Percentiles rank a stretch among this genome's conserved stretches.
phyloP scores from a whole-genome alignment of 129 eudicot genomes.

The Glebionis coronaria region DNA sequence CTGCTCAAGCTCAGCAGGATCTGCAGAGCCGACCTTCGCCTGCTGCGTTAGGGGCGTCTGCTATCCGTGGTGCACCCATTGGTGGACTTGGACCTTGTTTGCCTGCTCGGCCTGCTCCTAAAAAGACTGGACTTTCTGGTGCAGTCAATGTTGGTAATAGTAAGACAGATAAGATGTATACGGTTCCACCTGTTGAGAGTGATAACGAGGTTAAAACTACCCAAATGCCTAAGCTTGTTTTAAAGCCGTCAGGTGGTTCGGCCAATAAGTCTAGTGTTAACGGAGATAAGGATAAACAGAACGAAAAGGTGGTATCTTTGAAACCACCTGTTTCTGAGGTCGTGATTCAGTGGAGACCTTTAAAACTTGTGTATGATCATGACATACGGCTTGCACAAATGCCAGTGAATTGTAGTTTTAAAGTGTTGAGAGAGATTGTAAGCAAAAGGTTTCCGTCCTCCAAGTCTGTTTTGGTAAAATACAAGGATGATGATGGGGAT shows the following conservation, averaged over 20 bases:
- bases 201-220: conserved; percentile 49
- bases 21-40: conserved; percentile 96
- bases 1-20: conserved; percentile 56
- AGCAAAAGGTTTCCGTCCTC: conserved; percentile 75
- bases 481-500: conserved; percentile 84
- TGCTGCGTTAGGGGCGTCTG: conserved; percentile 98
- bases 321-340: conserved; percentile 33
- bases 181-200: conserved; percentile 45
- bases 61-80: conserved; percentile 89
- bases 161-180: conserved; percentile 60
- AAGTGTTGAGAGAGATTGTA: conserved; percentile 69
- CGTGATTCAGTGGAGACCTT: conserved; percentile 47
- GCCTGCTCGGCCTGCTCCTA: conserved; percentile 71
- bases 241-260: conserved; percentile 63
- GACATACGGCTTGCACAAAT: conserved; percentile 91
- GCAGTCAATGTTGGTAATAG: conserved; percentile 26
- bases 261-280: conserved; percentile 41
- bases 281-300: conserved; percentile 38
- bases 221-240: conserved; percentile 65
- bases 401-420: conserved; percentile 82
- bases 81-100: conserved; percentile 89
- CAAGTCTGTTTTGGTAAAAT: conserved; percentile 69
- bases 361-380: conserved; percentile 92
- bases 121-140: conserved; percentile 52
- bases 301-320: conserved; percentile 30